Conservation (phyloP, 108 stramenopile genomes). For the Pseudonitzschia pungens region DNA sequence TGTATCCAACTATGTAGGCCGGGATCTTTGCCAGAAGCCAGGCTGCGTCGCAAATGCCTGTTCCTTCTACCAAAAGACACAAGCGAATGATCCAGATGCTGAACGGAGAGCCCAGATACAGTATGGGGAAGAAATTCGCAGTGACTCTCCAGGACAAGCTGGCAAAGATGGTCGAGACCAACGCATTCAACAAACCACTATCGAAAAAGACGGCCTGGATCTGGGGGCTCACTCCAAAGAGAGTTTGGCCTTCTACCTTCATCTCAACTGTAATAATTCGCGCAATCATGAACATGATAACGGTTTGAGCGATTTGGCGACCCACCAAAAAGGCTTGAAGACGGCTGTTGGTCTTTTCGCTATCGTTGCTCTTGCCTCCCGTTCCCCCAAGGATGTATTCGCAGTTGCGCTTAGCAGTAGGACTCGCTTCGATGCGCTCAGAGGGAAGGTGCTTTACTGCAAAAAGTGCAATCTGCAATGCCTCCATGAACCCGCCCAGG, state of each 20-base stretch:
- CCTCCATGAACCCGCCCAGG: slow-evolving; percentile 60
- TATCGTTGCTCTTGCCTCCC: background rate
- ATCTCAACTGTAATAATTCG: slow-evolving; percentile 44
- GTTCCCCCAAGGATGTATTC: slow-evolving; percentile 31
- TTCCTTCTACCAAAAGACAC: slow-evolving; percentile 46
- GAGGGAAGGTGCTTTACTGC: slow-evolving; percentile 52
- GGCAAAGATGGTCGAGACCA: slow-evolving; percentile 55
- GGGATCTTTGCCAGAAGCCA: slow-evolving; percentile 37
- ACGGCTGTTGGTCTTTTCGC: slow-evolving; percentile 19
- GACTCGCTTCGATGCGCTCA: slow-evolving; percentile 26
- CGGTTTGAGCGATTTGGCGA: slow-evolving; percentile 51
- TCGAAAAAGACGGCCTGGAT: slow-evolving; percentile 53
- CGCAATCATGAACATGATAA: slow-evolving; percentile 59
- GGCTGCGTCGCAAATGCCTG: slow-evolving; percentile 52
- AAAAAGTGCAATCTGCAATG: slow-evolving; percentile 66
- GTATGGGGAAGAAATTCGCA: slow-evolving; percentile 50
- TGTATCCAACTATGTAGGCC: background rate
- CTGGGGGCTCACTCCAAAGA: slow-evolving; percentile 48
- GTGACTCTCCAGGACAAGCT: slow-evolving; percentile 56
- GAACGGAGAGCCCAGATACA: slow-evolving; percentile 54
- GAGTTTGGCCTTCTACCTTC: slow-evolving; percentile 25
- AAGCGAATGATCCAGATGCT: slow-evolving; percentile 48
- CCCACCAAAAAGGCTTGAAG: slow-evolving; percentile 57
- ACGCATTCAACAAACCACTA: slow-evolving; percentile 52
- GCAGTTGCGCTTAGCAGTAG: slow-evolving; percentile 32